A percentile compares a stretch with the other conserved stretches of the same genome.
phyloP scores from a whole-genome alignment of 805 yeast genomes.

The Lipomyces spencermartinsiae region DNA sequence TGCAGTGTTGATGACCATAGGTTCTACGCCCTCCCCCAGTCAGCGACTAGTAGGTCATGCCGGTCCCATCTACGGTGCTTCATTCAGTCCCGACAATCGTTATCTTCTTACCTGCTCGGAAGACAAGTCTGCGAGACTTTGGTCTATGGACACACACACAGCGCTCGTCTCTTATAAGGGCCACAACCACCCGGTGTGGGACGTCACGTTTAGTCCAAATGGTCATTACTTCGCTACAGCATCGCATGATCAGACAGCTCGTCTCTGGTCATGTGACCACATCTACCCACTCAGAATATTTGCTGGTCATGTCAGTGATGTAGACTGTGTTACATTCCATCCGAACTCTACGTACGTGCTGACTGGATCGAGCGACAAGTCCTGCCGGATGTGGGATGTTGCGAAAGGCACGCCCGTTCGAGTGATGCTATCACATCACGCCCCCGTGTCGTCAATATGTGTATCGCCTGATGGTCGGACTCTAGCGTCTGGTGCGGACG shows the following conservation, averaged over 20 bases:
- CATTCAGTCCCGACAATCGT: conserved; percentile 88
- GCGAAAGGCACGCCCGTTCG: conserved; percentile 87
- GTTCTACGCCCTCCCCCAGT: conserved; percentile 36
- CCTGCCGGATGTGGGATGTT: conserved; percentile 98
- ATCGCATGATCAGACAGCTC: conserved; percentile 96
- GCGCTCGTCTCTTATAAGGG: conserved; percentile 94
- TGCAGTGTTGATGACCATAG: conserved; percentile 18
- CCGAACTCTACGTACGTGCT: conserved; percentile 94
- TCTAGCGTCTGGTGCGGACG: conserved; percentile 89
- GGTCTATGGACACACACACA: conserved; percentile 92
- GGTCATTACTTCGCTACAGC: conserved; percentile 99
- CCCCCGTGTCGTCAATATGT: conserved; percentile 83
- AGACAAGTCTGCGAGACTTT: conserved; percentile 87
- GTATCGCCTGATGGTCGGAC: conserved; percentile 97
- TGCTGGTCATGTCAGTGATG: conserved; percentile 97
- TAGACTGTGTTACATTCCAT: conserved; percentile 92
- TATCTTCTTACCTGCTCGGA: conserved; percentile 84
- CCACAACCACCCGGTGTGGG: conserved; percentile 97
- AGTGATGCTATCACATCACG: conserved; percentile 89
- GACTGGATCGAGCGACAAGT: conserved; percentile 94
- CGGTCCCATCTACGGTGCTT: conserved; percentile 89
- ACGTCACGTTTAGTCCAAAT: conserved; percentile 88
- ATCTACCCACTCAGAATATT: conserved; percentile 93
- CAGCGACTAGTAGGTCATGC: conserved; percentile 84
- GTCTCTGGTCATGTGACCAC: conserved; percentile 98